Base-by-base conservation (phyloP, 305 asterid species). In the Fraxinus xanthoxyloides region DNA sequence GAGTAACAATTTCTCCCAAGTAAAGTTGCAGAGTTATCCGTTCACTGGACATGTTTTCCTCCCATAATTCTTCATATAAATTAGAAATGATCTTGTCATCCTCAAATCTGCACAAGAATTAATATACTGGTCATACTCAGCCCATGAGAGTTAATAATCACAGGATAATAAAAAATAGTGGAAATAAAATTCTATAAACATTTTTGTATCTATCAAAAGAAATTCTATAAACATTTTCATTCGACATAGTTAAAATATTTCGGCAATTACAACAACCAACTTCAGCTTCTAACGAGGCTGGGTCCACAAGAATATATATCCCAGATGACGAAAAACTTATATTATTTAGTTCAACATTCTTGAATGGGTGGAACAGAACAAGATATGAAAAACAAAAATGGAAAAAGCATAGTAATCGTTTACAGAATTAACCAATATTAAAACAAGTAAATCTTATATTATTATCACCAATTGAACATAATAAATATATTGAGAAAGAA, bases 31-130 rank as follows among this genome's bases (percentile, higher is more conserved):
- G 98, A 63, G 97, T 92, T 79, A 90, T 87, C 83, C 97, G 87
- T 85, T 94, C 99, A 65, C 97, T 93, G 90, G 97, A 92, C 98
- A 94, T 91, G 90, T 93, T 94, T 87, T 96, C 99, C 84, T 93
- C 98, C 98, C 98, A 96, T 83, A 96, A 85, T 90, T 96, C 99
- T 88, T 92, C 97, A 30, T 90, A 96, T 72, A 94, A 85, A 86
- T 85, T 86, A 80, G 98, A 93, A 75, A 96, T 95, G 67, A 77
- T 84, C 87, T 93, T 96, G 87, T 96, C 98, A 88, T 94, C 98
- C 77, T 96, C 99, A 91, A 94, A 96, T 85, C 99, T 96, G 94
- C 88, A 86, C 7, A 79, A 77, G 76, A 77, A 72, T 78, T 54
- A 75, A 46, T 51, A 77, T 72, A 63, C 5, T 77, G 51, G 10